Percentiles rank a stretch among this genome's conserved stretches.
Conservation (phyloP, 257 asterid genomes). For the Ajuga chamaepitys region DNA sequence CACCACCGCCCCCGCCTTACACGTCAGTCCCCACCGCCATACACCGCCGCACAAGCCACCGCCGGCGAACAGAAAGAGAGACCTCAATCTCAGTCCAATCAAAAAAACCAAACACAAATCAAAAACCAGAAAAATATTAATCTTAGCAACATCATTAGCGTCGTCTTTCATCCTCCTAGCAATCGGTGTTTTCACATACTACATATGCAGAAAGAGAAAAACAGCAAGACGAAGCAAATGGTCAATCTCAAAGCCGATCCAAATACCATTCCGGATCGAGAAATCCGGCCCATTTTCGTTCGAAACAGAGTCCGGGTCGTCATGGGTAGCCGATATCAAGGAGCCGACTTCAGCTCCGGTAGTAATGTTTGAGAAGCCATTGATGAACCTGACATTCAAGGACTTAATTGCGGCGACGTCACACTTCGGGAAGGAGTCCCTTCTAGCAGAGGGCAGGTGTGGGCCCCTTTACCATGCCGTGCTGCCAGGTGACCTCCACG, state of each 20-base stretch:
- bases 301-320: conserved; percentile 89
- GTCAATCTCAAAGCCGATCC: conserved; percentile 80
- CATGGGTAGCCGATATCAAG: conserved; percentile 85
- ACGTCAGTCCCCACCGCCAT: conserved; percentile 24
- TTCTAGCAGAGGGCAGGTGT: conserved; percentile 73
- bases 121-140: conserved; percentile 16
- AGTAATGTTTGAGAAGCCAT: conserved; percentile 92
- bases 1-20: conserved; percentile 26
- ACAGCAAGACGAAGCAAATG: conserved; percentile 48
- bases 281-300: conserved; percentile 90
- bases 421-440: conserved; percentile 84
- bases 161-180: conserved; percentile 25
- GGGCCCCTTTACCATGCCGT: conserved; percentile 95
- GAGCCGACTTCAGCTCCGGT: conserved; percentile 91
- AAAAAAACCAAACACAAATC: conserved; percentile 20
- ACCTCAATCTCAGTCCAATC: background rate
- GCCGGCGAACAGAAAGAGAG: conserved; percentile 10
- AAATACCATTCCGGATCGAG: conserved; percentile 54
- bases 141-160: conserved; percentile 28
- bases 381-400: conserved; percentile 86
- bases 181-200: conserved; percentile 10
- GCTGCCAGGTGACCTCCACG: conserved; percentile 89
- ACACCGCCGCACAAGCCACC: conserved; percentile 24
- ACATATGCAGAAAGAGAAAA: conserved; percentile 44
- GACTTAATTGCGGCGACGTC: conserved; percentile 87